Base-by-base conservation (phyloP, 1,284 basidiomycete species). In the Violaceomyces palustris region DNA sequence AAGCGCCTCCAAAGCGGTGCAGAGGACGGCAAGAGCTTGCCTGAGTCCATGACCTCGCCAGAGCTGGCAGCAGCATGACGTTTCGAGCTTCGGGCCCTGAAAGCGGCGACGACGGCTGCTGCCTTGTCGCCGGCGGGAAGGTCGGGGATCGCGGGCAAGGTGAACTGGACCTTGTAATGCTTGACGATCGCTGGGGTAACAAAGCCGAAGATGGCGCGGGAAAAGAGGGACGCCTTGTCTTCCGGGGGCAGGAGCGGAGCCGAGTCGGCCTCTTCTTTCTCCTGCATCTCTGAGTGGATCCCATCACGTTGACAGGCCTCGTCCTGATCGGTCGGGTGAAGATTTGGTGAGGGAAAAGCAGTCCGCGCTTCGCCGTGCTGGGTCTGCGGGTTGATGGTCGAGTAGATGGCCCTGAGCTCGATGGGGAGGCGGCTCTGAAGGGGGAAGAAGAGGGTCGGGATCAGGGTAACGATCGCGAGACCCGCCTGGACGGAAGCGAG, bases 61-160 rank as follows among this genome's bases (percentile, higher is more conserved):
- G 42, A 44, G 8, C 39, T 36, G 12, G 45, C 39, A n/a, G n/a
- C n/a, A n/a, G n/a, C n/a, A n/a, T n/a, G n/a, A n/a, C n/a, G n/a
- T n/a, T n/a, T n/a, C 6, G 57, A 60, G 14, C 50, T 52, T 36
- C 50, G 45, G n/a, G 67, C 57, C 17, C 70, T 53, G 62, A 68
- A 69, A 27, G 45, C 50, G 31, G 69, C 58, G 15, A 69, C 64
- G n/a, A 68, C 63, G 6, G 62, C 53, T 1, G 78, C 76, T 0
- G 79, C 71, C 18, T 75, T 73, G 61, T 80, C 78, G 47, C 78
- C 78, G 23, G 79, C 75, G 6, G 78, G 67, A 2, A 80, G 66
- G 17, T 77, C 77, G 0, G 79, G 79, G 6, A 79, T 74, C 24
- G 77, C 74, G 10, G 71, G 60, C 28, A 77, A 56, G 7, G 70